phyloP scores from a whole-genome alignment of 2,329 filamentous ascomycete genomes.

The Bipolaris gigantea region DNA sequence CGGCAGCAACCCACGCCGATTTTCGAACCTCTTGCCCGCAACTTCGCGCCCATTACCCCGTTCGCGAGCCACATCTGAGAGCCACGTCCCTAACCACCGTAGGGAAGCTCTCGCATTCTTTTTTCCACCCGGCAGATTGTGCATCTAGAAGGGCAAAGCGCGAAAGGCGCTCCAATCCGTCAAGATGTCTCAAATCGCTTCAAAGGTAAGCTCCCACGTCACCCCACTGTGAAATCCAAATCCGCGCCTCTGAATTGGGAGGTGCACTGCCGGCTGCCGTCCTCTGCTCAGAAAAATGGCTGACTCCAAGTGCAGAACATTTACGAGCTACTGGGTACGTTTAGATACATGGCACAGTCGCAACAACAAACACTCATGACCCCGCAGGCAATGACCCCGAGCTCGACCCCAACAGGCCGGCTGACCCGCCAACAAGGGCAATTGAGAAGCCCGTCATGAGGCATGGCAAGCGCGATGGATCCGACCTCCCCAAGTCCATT shows the following conservation, averaged over 20 bases:
- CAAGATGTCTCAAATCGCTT: slow-evolving; percentile 48
- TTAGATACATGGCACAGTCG: slow-evolving; percentile 7
- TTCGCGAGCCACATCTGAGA: slow-evolving; percentile 40
- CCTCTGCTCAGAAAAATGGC: slow-evolving; percentile 19
- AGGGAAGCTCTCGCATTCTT: slow-evolving; percentile 45
- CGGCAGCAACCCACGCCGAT: slow-evolving; percentile 18
- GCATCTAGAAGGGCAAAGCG: slow-evolving; percentile 49
- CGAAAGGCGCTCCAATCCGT: slow-evolving; percentile 50
- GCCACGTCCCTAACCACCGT: slow-evolving; percentile 42
- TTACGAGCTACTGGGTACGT: slow-evolving; percentile 95
- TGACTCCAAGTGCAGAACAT: slow-evolving; percentile 71
- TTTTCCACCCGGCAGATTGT: slow-evolving; percentile 43
- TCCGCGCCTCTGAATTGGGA: slow-evolving; percentile 16
- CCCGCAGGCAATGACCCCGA: slow-evolving; percentile 68
- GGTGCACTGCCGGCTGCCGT: background rate
- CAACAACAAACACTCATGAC: slow-evolving; percentile 27
- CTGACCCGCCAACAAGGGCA: slow-evolving; percentile 80
- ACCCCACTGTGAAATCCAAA: slow-evolving; percentile 9
- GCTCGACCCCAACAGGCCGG: slow-evolving; percentile 72
- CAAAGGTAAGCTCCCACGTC: slow-evolving; percentile 44
- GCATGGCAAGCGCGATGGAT: slow-evolving; percentile 83
- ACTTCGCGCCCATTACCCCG: slow-evolving; percentile 37
- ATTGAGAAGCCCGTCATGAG: slow-evolving; percentile 80
- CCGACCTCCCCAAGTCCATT: slow-evolving; percentile 62
- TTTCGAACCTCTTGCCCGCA: slow-evolving; percentile 23